Conservation (phyloP, 345 rosid genomes). For the Carallia pectinifolia region DNA sequence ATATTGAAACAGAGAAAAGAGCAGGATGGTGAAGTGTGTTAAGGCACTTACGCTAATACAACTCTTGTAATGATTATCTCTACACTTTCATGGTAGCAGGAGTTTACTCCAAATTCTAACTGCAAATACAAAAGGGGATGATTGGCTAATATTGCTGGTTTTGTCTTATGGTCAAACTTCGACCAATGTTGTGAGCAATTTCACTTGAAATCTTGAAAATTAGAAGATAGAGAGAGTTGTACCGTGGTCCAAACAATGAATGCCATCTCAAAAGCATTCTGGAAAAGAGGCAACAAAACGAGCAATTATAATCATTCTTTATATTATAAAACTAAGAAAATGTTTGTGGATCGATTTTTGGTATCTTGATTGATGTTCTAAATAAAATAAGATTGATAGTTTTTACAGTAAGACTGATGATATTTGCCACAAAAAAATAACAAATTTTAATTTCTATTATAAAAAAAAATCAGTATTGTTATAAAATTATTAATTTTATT, state of each 20-base stretch:
- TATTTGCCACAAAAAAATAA: no score
- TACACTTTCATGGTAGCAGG: slow-evolving; percentile 26
- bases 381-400: no score
- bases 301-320: no score
- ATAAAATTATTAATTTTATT: no score
- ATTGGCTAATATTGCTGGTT: neutral
- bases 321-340: no score
- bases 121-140: neutral
- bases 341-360: no score
- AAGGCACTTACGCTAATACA: slow-evolving; percentile 17
- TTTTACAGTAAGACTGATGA: no score
- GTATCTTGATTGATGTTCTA: no score
- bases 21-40: neutral
- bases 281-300: slow-evolving; percentile 6
- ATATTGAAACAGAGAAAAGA: neutral
- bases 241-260: slow-evolving; percentile 46
- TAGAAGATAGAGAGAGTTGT: neutral
- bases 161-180: neutral
- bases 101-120: slow-evolving; percentile 24
- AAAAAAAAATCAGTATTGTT: no score
- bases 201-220: neutral
- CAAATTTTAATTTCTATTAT: no score
- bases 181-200: neutral
- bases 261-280: slow-evolving; percentile 53
- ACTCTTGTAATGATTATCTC: slow-evolving; percentile 13